Conservation (phyloP, 306 rosid species). For the Vigna trinervia region DNA sequence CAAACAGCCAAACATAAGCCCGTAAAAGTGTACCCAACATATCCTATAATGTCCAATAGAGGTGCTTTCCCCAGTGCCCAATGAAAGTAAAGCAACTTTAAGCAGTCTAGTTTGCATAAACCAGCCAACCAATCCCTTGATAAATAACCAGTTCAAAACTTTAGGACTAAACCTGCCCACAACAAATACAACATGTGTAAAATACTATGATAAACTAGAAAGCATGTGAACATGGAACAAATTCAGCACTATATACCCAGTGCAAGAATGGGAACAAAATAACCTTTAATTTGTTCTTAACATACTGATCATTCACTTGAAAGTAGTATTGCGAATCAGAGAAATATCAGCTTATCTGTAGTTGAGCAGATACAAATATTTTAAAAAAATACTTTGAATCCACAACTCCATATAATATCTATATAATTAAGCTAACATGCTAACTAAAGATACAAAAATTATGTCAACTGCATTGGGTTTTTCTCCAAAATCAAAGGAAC, state of each 20-base stretch:
- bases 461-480: neutral
- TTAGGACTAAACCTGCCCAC: conserved; percentile 86
- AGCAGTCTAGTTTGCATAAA: conserved; percentile 77
- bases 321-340: conserved; percentile 97
- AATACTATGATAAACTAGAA: conserved; percentile 24
- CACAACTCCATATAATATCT: conserved; percentile 22
- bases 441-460: conserved; percentile 11
- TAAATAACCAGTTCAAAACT: conserved; percentile 89
- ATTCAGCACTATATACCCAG: conserved; percentile 58
- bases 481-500: neutral
- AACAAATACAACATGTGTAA: conserved; percentile 11
- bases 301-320: conserved; percentile 96
- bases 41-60: conserved; percentile 81
- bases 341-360: conserved; percentile 88
- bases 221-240: neutral
- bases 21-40: conserved; percentile 80
- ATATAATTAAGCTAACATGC: neutral
- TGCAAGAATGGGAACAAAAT: conserved; percentile 91
- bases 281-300: conserved; percentile 96
- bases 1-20: conserved; percentile 85
- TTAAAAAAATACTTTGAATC: conserved; percentile 28
- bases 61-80: conserved; percentile 89
- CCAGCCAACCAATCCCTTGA: conserved; percentile 97
- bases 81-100: conserved; percentile 69
- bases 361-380: conserved; percentile 32